Percentiles rank a stretch among this genome's conserved stretches.
Conservation (phyloP, 208 protist genomes). For the Phytomonas sp. region DNA sequence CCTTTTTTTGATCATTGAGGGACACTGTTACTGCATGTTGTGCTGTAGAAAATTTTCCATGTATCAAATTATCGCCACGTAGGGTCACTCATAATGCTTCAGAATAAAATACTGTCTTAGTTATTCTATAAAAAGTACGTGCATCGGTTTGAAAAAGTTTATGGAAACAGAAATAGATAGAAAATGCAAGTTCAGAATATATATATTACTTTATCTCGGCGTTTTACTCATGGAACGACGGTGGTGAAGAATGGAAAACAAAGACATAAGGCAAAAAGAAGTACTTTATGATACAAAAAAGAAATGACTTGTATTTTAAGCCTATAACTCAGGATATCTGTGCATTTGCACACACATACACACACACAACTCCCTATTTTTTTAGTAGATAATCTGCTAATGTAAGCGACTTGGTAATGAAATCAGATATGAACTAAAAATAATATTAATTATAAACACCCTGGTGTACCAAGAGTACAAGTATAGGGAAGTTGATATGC, state of each 20-base stretch:
- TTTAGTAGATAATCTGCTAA: neutral
- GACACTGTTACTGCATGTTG: neutral
- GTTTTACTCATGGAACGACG: neutral
- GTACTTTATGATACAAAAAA: neutral
- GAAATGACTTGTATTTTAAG: neutral
- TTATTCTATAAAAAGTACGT: neutral
- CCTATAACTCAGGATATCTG: neutral
- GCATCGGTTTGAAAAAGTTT: neutral
- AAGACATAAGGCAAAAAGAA: conserved; percentile 1
- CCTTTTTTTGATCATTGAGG: neutral
- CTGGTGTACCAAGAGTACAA: conserved; percentile 9
- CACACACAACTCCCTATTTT: conserved; percentile 2
- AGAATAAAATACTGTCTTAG: neutral
- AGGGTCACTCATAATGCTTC: neutral
- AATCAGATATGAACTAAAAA: neutral
- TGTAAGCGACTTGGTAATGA: neutral
- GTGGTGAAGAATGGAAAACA: conserved; percentile 7
- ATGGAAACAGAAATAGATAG: conserved; percentile 5
- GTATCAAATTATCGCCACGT: neutral
- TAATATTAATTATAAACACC: conserved; percentile 5
- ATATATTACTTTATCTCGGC: neutral
- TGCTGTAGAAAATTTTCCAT: neutral
- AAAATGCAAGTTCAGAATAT: conserved; percentile 3
- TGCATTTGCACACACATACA: conserved; percentile 7
- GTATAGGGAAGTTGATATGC: neutral